These are phyloP conservation scores for Thozetella sp. DNA, from an alignment of 495 filamentous ascomycete species.

Conservation along the genomic window DNA sequence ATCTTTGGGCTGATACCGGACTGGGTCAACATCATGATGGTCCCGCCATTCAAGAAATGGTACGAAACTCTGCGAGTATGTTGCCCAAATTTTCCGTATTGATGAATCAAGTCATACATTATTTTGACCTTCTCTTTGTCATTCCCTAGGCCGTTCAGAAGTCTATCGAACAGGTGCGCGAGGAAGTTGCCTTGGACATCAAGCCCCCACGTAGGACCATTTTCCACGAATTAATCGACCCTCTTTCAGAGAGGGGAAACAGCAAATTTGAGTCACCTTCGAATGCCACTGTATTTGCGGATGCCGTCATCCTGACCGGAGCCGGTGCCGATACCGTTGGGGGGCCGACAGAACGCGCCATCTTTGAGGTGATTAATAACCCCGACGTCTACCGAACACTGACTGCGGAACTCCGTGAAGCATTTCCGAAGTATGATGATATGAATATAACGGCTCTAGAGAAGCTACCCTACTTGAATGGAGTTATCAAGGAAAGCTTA, in stretches of 20 bases:
- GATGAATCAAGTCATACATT: no score
- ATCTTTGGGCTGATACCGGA: conserved; percentile 13
- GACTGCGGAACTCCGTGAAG: conserved; percentile 27
- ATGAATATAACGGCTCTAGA: conserved; percentile 14
- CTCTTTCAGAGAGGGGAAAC: conserved; percentile 14
- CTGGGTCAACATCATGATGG: conserved; percentile 15
- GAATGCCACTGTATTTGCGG: conserved; percentile 19
- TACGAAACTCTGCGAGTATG: conserved; percentile 4
- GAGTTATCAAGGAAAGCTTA: conserved; percentile 32
- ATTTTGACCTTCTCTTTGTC: no score
- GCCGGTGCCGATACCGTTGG: conserved; percentile 43
- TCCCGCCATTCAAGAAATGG: conserved; percentile 12
- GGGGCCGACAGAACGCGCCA: conserved; percentile 33
- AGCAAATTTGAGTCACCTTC: no score
- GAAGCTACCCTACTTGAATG: conserved; percentile 34
- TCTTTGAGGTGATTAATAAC: conserved; percentile 34
- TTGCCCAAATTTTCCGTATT: not conserved
- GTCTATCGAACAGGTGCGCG: conserved; percentile 12
- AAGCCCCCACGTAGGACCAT: conserved; percentile 17
- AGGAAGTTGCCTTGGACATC: conserved; percentile 6
- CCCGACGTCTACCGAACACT: conserved; percentile 26
- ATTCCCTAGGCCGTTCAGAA: no score
- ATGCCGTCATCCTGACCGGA: conserved; percentile 29
- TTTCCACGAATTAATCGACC: conserved; percentile 25
- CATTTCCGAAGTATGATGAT: conserved; percentile 30